Evolutionary conservation across 75 land plant genomes (phyloP).

Genomic region (Chamaecyparis obtusa): DNA sequence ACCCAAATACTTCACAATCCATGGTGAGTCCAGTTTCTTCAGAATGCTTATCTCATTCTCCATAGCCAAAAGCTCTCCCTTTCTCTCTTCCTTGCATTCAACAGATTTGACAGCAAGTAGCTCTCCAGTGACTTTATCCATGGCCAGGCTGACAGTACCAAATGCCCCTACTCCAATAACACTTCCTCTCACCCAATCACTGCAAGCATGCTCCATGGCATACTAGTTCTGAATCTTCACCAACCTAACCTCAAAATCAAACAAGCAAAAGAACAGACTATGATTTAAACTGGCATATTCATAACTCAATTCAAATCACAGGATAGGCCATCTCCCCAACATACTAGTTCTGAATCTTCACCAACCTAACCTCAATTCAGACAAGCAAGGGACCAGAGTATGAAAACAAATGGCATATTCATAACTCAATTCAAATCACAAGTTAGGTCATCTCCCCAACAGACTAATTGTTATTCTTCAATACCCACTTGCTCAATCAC

Average conservation of each 20-base stretch:
- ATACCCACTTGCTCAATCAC: background rate
- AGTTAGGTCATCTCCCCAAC: background rate
- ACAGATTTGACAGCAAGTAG: constrained; percentile 56
- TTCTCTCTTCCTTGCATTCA: background rate
- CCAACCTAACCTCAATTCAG: background rate
- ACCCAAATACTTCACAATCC: constrained; percentile 41
- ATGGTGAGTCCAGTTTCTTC: constrained; percentile 26
- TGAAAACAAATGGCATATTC: too few species aligned
- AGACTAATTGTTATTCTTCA: too few species aligned
- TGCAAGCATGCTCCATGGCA: background rate
- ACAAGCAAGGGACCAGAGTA: background rate
- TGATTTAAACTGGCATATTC: too few species aligned
- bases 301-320: too few species aligned
- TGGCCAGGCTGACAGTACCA: constrained; percentile 45
- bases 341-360: background rate
- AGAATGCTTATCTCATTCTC: constrained; percentile 48
- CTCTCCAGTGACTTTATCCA: constrained; percentile 31
- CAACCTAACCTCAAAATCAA: background rate
- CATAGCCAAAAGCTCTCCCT: constrained; percentile 16
- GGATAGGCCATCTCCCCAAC: too few species aligned
- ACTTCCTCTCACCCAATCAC: constrained; percentile 42
- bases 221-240: background rate
- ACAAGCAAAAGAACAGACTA: background rate
- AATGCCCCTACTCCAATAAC: constrained; percentile 51
- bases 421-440: background rate